Evolutionary conservation across 331 rosid genomes (phyloP).

Genomic region (Rhamnella rubrinervis): DNA sequence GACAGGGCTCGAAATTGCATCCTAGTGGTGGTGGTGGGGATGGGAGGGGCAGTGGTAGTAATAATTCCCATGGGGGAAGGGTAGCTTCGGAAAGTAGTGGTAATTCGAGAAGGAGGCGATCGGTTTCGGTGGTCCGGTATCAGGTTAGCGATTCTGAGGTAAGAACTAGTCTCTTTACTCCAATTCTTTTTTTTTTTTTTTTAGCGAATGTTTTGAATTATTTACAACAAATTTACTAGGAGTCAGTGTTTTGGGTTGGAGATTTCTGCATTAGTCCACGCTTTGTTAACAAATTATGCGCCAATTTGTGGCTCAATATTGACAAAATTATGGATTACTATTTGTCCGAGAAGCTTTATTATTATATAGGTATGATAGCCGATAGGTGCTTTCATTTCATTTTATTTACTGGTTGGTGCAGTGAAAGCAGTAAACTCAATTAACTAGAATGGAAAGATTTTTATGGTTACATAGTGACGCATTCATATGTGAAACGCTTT

Average conservation of each 20-base stretch:
- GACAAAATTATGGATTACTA: too few relatives aligned
- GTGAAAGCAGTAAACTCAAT: too few relatives aligned
- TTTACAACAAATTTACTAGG: background rate
- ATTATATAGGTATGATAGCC: too few relatives aligned
- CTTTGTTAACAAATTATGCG: background rate
- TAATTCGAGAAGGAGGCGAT: conserved; percentile 72
- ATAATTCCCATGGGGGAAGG: conserved; percentile 37
- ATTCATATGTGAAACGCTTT: too few relatives aligned
- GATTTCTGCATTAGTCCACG: background rate
- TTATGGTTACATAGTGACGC: too few relatives aligned
- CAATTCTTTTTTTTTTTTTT: background rate
- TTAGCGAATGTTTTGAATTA: background rate
- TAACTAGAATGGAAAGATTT: too few relatives aligned
- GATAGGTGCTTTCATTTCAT: too few relatives aligned
- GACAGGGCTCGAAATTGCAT: conserved; percentile 44
- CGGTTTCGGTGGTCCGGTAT: conserved; percentile 75
- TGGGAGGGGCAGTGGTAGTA: conserved; percentile 35
- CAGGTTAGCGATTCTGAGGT: conserved; percentile 94
- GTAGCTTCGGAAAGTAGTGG: conserved; percentile 41
- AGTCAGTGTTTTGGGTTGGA: background rate
- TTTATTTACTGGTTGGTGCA: too few relatives aligned
- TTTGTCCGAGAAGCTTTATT: too few relatives aligned
- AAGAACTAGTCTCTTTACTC: background rate
- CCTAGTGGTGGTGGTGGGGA: conserved; percentile 34
- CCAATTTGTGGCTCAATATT: too few relatives aligned